These are phyloP conservation scores for Malus hybrid DNA, from an alignment of 331 rosid species.

Conservation along the genomic window DNA sequence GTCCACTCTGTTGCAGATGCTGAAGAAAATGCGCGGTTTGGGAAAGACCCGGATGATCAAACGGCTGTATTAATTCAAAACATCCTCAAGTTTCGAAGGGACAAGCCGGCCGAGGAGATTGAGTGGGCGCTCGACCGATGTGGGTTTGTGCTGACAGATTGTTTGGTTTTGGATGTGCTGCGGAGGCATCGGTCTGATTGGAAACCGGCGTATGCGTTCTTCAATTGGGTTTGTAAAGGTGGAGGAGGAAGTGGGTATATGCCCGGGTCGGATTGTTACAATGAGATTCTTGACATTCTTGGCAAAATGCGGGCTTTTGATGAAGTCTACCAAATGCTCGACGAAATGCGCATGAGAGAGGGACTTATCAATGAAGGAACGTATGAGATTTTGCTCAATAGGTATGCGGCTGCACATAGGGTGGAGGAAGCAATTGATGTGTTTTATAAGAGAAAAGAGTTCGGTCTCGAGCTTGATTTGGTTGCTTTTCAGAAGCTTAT, in stretches of 20 bases:
- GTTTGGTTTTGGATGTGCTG: conserved; percentile 50
- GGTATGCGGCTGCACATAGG: conserved; percentile 55
- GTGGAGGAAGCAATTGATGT: conserved; percentile 49
- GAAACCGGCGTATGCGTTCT: conserved; percentile 53
- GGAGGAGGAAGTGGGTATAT: conserved; percentile 5
- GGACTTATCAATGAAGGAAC: conserved; percentile 38
- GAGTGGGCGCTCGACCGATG: conserved; percentile 49
- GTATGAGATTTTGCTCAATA: conserved; percentile 34
- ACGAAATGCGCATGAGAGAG: conserved; percentile 49
- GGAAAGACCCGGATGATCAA: conserved; percentile 12
- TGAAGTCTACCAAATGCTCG: conserved; percentile 54
- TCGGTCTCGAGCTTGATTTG: conserved; percentile 39
- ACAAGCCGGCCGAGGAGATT: conserved; percentile 40
- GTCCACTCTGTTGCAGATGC: conserved; percentile 23
- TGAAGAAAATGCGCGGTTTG: not conserved
- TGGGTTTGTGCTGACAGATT: conserved; percentile 29
- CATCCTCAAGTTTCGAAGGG: conserved; percentile 55
- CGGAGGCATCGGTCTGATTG: conserved; percentile 64
- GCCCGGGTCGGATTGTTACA: conserved; percentile 42
- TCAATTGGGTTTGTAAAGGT: conserved; percentile 52
- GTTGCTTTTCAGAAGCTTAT: conserved; percentile 47
- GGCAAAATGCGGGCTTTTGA: conserved; percentile 50
- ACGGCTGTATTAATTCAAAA: conserved; percentile 41
- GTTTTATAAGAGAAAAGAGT: conserved; percentile 35
- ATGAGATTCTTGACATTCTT: conserved; percentile 51